Conservation (phyloP, 1,139 yeast genomes). For the Chernovozyma aurita region DNA sequence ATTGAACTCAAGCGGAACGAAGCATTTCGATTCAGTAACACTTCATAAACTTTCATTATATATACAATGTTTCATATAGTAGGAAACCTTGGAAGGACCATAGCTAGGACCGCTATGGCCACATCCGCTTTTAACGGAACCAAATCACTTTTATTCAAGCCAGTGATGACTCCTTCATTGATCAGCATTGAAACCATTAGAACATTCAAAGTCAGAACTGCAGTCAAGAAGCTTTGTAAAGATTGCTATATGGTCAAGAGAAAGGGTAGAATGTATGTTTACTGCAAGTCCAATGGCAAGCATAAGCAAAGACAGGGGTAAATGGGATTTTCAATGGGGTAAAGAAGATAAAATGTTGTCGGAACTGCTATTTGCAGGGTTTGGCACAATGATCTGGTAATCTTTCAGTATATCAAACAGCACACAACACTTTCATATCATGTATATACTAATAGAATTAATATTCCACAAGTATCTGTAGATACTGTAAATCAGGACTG, state of each 20-base stretch:
- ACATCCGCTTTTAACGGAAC: not conserved
- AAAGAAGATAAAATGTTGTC: not conserved
- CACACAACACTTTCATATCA: not conserved
- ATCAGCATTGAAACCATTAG: slow-evolving; percentile 13
- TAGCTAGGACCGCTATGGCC: not conserved
- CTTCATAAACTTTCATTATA: too few relatives aligned
- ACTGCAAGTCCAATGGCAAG: slow-evolving; percentile 87
- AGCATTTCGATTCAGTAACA: too few relatives aligned
- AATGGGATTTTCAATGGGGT: too few relatives aligned
- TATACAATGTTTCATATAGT: slow-evolving; percentile 1
- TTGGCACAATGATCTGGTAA: too few relatives aligned
- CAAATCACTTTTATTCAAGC: slow-evolving; percentile 2
- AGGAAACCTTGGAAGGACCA: not conserved
- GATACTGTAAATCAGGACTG: too few relatives aligned
- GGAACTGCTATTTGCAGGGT: slow-evolving; percentile 1
- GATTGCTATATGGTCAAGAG: slow-evolving; percentile 93
- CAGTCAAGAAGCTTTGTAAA: slow-evolving; percentile 87
- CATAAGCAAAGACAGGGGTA: slow-evolving; percentile 97
- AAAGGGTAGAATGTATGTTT: slow-evolving; percentile 89
- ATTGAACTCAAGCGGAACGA: too few relatives aligned
- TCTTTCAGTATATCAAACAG: too few relatives aligned
- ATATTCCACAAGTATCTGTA: too few relatives aligned
- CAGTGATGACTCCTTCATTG: not conserved
- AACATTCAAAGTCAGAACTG: slow-evolving; percentile 50
- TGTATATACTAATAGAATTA: too few relatives aligned